phyloP scores from a whole-genome alignment of 306 rosid species.

The Potentilla sterilis region DNA sequence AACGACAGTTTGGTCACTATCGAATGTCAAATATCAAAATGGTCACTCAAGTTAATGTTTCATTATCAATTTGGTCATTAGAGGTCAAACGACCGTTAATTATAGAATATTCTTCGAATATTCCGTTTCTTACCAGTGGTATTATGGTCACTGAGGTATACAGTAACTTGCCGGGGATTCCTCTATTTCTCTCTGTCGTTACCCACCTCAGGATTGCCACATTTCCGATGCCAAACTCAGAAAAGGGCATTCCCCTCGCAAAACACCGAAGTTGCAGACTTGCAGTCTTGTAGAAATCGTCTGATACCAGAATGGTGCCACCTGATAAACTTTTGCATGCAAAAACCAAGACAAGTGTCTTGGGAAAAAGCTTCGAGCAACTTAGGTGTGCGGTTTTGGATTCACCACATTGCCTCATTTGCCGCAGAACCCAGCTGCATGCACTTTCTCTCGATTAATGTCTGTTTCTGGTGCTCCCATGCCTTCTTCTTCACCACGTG shows the following conservation, averaged over 20 bases:
- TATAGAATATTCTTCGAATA: too few relatives aligned
- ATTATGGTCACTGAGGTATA: too few relatives aligned
- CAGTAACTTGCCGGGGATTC: too few relatives aligned
- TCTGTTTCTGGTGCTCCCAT: slow-evolving; percentile 9
- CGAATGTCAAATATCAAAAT: too few relatives aligned
- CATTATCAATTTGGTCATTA: too few relatives aligned
- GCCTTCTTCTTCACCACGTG: slow-evolving; percentile 33
- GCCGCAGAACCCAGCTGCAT: neutral
- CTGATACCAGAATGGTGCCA: slow-evolving; percentile 22
- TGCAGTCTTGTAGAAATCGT: neutral
- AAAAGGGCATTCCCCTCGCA: neutral
- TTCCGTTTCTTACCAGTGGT: too few relatives aligned
- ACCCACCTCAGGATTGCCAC: slow-evolving; percentile 15
- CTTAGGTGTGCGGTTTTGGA: slow-evolving; percentile 22
- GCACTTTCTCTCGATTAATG: neutral
- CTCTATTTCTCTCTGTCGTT: neutral
- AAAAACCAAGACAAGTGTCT: slow-evolving; percentile 38
- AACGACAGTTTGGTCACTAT: too few relatives aligned
- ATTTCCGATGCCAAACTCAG: slow-evolving; percentile 7
- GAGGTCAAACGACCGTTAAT: too few relatives aligned
- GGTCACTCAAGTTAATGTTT: too few relatives aligned
- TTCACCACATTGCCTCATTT: slow-evolving; percentile 16
- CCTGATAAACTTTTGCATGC: slow-evolving; percentile 34
- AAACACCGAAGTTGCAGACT: neutral
- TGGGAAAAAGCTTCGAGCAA: neutral